A percentile compares a stretch with the other conserved stretches of the same genome.
These are phyloP conservation scores for Miamiensis avidus DNA, from an alignment of 169 alveolate species.

Conservation along the genomic window DNA sequence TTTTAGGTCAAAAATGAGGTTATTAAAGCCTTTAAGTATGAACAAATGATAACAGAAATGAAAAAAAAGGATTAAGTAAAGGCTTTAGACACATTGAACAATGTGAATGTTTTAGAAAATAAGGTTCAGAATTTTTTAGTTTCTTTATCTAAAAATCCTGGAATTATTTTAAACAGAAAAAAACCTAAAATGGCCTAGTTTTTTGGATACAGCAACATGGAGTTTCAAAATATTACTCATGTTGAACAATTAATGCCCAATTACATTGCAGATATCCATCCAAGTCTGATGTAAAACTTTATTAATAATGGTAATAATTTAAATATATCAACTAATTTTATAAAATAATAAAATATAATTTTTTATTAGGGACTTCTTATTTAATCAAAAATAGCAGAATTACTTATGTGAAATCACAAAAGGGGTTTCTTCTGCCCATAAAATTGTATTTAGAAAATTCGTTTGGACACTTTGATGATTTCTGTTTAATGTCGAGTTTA, in stretches of 20 bases:
- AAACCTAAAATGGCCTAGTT: constrained; percentile 17
- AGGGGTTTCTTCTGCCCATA: neutral
- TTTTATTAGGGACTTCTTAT: neutral
- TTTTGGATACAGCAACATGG: constrained; percentile 18
- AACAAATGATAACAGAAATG: neutral
- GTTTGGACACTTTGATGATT: constrained; percentile 20
- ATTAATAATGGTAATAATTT: neutral
- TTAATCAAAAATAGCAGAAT: neutral
- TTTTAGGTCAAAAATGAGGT: constrained; percentile 8
- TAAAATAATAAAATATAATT: neutral
- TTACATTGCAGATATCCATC: constrained; percentile 22
- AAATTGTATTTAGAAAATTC: constrained; percentile 7
- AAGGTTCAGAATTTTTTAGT: neutral
- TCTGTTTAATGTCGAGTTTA: neutral
- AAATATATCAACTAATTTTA: neutral
- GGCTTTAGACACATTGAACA: neutral
- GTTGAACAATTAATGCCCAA: constrained; percentile 34
- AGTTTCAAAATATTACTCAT: neutral
- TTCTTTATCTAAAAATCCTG: constrained; percentile 22
- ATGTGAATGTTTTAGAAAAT: neutral
- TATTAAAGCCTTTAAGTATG: constrained; percentile 8
- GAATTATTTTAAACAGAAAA: constrained; percentile 22
- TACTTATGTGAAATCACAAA: neutral
- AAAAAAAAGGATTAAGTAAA: neutral
- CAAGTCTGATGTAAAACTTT: constrained; percentile 17